Base-by-base conservation (phyloP, 148 eudicot genomes). In the Agrostemma githago region DNA sequence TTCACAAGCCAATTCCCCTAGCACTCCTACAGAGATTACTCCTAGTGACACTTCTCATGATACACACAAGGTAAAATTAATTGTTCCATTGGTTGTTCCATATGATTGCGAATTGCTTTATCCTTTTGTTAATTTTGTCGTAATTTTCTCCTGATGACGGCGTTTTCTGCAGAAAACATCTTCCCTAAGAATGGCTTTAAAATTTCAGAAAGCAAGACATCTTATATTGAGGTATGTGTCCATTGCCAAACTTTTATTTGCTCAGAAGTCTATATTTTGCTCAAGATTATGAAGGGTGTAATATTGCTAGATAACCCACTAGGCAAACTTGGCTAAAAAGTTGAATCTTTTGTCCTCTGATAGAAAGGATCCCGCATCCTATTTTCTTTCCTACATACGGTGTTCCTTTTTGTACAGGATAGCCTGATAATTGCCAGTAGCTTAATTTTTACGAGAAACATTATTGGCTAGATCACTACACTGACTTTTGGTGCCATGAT, bases 141-240 rank as follows among this genome's bases (percentile, higher is more conserved):
- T 71, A 12, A 14, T 62, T 26, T 62, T 20, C 66, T 78, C 62
- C 44, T 19, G 16, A 21, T 83, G 62, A 66, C 83, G 82, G 88
- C 78, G 78, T 16, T 63, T 51, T 72, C 61, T 21, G 40, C 78
- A 20, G 51, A 79, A 78, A 62, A 81, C 56, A 64, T 84, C 87
- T 70, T 79, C 83, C 82, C 61, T 64, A 34, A 78, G 66, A 75
- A 74, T 86, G 82, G 98, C 96, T 5, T 81, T 84, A 62, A 88
- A 86, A 59, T 87, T 89, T 65, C 85, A 71, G 75, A 82, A 76
- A 74, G 81, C 75, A 26, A 86, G 83, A 74, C 75, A 71, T 17
- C 66, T 72, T 67, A 73, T 78, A 61, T 58, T 81, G 65, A 89
- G 98, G 96, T 93, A 86, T 64, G 68, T 63, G 21, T 2, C 60